Evolutionary conservation across 2,329 filamentous ascomycete genomes (phyloP), one percentile per base, ranked within the genome.

Genomic region (Gyromitra esculenta): DNA sequence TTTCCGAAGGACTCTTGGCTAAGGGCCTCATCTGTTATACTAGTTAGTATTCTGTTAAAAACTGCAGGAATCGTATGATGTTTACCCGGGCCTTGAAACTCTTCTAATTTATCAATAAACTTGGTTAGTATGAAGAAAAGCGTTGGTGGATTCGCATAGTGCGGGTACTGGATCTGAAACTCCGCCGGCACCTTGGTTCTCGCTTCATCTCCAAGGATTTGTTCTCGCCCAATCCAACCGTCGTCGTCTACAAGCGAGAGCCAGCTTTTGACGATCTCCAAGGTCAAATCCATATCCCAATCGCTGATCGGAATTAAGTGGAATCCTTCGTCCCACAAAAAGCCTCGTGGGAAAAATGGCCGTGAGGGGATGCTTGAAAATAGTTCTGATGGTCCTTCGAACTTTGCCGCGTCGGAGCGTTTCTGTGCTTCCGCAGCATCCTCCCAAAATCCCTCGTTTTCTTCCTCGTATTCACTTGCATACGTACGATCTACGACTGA

Each of bases 321-420:
- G 84, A 98, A 99, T 0, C 96, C 96, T 83, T 99, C 96, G 81
- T 99, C 96, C 96, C 96, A 99, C 2, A 98, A 87, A 83, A 99
- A 99, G 0, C 96, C 96, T 77, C 96, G 89, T 0, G 96, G 96
- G 84, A 99, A 99, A 86, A 99, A 99, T 0, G 96, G 92, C 3
- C 96, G 88, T 7, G 95, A 98, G 0, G 96, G 96, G 73, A 98
- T 91, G 81, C 91, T 93, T 5, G 94, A 96, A 83, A 94, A 98
- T 1, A 99, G 88, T 83, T 97, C 93, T 70, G 91, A 92, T 0
- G 95, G 93, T 0, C 93, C 93, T 82, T 96, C 94, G 0, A 91
- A 84, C 76, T 89, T 86, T 56, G 73, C 79, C 25, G 78, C 70
- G 25, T 72, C 76, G 65, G 76, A 78, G 66, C 79, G 76, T 79